Conservation (phyloP, 2,329 filamentous ascomycete species). For the Alternaria arbusti region DNA sequence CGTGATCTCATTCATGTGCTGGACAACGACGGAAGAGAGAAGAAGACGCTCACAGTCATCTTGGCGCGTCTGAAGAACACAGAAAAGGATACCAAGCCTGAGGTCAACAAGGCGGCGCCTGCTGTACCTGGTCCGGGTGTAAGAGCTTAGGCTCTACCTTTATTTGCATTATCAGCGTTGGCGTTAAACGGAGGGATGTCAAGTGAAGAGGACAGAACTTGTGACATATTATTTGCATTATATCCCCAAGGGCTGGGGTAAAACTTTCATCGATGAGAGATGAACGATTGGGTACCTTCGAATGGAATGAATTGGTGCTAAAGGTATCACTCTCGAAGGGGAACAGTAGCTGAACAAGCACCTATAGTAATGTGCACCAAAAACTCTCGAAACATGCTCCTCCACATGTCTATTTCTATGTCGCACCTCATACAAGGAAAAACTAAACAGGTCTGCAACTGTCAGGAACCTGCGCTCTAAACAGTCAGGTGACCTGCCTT, state of each 20-base stretch:
- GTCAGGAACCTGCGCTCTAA: too few species aligned
- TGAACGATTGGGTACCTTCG: neutral
- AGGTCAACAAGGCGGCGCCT: slow-evolving; percentile 12
- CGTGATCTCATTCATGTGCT: slow-evolving; percentile 81
- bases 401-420: too few species aligned
- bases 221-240: slow-evolving; percentile 11
- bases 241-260: slow-evolving; percentile 34
- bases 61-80: slow-evolving; percentile 40
- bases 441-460: too few species aligned
- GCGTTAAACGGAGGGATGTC: slow-evolving; percentile 16
- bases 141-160: neutral
- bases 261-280: neutral
- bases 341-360: neutral
- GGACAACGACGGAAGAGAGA: slow-evolving; percentile 76
- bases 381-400: too few species aligned
- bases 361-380: too few species aligned
- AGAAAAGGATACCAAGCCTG: slow-evolving; percentile 33
- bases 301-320: neutral
- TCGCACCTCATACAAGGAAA: too few species aligned
- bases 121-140: slow-evolving; percentile 10
- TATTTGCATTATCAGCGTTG: slow-evolving; percentile 26
- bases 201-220: slow-evolving; percentile 1
- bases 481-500: too few species aligned
- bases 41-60: slow-evolving; percentile 54
- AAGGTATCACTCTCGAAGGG: neutral